Evolutionary conservation across 148 eudicot genomes (phyloP).

Genomic region (Camellia lanceoleosa): DNA sequence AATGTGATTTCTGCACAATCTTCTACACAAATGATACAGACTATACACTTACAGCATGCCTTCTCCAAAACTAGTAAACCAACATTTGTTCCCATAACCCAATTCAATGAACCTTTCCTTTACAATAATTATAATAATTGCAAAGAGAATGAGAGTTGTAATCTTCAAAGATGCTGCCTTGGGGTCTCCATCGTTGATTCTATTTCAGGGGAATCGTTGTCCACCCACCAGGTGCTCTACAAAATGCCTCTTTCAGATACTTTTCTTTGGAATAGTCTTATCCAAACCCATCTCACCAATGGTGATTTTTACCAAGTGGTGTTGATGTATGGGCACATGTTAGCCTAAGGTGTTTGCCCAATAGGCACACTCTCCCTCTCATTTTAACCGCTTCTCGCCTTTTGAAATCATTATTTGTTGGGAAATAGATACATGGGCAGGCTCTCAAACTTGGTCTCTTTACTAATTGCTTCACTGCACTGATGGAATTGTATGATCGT

Average conservation of each 20-base stretch:
- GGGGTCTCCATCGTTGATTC: no score
- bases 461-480: slow-evolving; percentile 45
- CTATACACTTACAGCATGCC: no score
- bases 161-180: no score
- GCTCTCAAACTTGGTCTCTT: slow-evolving; percentile 54
- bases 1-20: slow-evolving; percentile 11
- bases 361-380: slow-evolving; percentile 66
- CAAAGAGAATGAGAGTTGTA: no score
- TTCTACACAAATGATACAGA: background rate
- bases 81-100: no score
- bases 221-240: slow-evolving; percentile 25
- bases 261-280: slow-evolving; percentile 58
- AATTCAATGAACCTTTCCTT: no score
- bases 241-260: slow-evolving; percentile 45
- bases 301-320: slow-evolving; percentile 14
- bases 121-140: no score
- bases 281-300: slow-evolving; percentile 42
- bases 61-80: no score
- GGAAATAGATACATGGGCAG: slow-evolving; percentile 60
- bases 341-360: slow-evolving; percentile 48
- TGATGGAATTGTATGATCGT: slow-evolving; percentile 62
- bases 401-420: slow-evolving; percentile 36
- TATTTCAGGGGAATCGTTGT: no score
- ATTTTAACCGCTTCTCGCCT: slow-evolving; percentile 45
- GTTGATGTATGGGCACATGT: slow-evolving; percentile 47